Conservation (phyloP, 352 stramenopile species). For the Phytophthora nicotianae region DNA sequence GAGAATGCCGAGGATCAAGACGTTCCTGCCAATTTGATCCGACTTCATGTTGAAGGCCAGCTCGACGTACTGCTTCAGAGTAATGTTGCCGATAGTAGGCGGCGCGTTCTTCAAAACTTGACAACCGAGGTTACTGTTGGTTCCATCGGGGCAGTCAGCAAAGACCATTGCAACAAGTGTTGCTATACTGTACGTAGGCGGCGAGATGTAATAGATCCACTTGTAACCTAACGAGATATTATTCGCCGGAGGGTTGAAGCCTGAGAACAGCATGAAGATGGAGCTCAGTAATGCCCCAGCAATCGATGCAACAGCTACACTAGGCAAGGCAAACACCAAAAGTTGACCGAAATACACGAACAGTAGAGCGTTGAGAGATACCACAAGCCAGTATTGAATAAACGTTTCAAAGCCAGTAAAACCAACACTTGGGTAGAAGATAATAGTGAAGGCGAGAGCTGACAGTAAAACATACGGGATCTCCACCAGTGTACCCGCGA, state of each 20-base stretch:
- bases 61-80: conserved; percentile 52
- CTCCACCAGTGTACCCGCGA: conserved; percentile 84
- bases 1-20: conserved; percentile 39
- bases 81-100: conserved; percentile 35
- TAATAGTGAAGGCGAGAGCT: conserved; percentile 39
- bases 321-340: conserved; percentile 52
- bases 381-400: conserved; percentile 52
- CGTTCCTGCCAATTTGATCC: conserved; percentile 36
- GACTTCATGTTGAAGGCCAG: conserved; percentile 42
- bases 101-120: conserved; percentile 35
- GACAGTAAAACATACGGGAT: conserved; percentile 59
- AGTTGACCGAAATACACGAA: conserved; percentile 59
- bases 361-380: conserved; percentile 50
- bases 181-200: conserved; percentile 52
- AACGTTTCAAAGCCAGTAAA: conserved; percentile 42
- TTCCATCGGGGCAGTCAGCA: conserved; percentile 35
- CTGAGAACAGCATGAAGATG: conserved; percentile 64
- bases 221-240: conserved; percentile 54
- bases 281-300: conserved; percentile 54
- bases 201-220: conserved; percentile 65
- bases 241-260: conserved; percentile 50
- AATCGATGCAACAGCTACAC: conserved; percentile 48
- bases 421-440: conserved; percentile 55
- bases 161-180: conserved; percentile 45
- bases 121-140: conserved; percentile 30